These are phyloP conservation scores for Paracoccidioides lutzii DNA, from an alignment of 2,329 filamentous ascomycete genomes.

Conservation along the genomic window DNA sequence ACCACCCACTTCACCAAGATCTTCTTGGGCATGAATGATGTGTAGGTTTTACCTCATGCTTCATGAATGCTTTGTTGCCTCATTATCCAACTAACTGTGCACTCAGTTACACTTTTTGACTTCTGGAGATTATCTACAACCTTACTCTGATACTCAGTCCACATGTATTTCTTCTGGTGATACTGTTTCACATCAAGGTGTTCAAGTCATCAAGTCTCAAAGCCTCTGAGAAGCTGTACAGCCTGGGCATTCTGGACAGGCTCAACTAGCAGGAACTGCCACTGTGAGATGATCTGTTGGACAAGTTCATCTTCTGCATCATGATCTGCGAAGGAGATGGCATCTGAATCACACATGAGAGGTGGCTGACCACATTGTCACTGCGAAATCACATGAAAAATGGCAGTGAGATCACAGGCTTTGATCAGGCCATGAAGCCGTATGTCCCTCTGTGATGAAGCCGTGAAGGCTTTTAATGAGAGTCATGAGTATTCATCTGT, in stretches of 20 bases:
- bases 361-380: background rate
- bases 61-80: background rate
- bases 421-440: background rate
- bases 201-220: slow-evolving; percentile 9
- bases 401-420: background rate
- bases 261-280: slow-evolving; percentile 7
- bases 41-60: slow-evolving; percentile 2
- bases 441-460: background rate
- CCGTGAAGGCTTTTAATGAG: background rate
- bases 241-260: slow-evolving; percentile 8
- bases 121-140: slow-evolving; percentile 13
- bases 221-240: slow-evolving; percentile 9
- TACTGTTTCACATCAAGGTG: slow-evolving; percentile 11
- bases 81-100: background rate
- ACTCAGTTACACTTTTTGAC: slow-evolving; percentile 12
- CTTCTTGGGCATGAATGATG: slow-evolving; percentile 9
- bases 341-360: background rate
- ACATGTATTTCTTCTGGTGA: slow-evolving; percentile 8
- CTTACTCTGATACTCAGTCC: slow-evolving; percentile 13
- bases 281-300: slow-evolving; percentile 2
- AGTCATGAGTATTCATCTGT: background rate
- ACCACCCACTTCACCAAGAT: slow-evolving; percentile 7
- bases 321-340: slow-evolving; percentile 15
- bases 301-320: slow-evolving; percentile 10
- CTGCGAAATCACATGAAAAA: background rate